Evolutionary conservation across 2,329 filamentous ascomycete species (phyloP).

Genomic region (Fusarium bulbicola): DNA sequence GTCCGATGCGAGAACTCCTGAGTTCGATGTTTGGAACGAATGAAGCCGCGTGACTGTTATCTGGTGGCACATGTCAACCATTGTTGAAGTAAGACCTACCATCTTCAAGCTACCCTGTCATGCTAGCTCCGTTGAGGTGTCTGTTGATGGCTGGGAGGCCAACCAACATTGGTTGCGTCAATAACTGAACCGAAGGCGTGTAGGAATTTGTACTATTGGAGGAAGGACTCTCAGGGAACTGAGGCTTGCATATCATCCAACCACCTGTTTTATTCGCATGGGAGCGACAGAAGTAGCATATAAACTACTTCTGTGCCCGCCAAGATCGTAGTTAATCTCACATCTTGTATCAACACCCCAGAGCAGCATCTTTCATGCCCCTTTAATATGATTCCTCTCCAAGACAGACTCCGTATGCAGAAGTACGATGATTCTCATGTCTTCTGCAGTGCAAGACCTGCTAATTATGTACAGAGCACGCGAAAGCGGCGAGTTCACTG

Average conservation of each 20-base stretch:
- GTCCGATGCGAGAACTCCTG: background rate
- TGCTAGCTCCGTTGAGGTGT: background rate
- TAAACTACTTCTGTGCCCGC: background rate
- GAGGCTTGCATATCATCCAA: background rate
- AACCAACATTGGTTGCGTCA: background rate
- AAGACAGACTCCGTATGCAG: background rate
- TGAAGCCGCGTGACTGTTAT: background rate
- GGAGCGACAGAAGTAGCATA: background rate
- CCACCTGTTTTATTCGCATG: too few relatives aligned
- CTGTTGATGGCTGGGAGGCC: background rate
- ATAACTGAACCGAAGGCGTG: background rate
- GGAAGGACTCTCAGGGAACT: rapidly evolving
- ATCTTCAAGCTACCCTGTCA: rapidly evolving
- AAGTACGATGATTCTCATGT: rapidly evolving
- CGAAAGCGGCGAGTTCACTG: background rate
- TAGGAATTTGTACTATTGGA: background rate
- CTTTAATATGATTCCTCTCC: background rate
- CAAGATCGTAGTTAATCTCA: background rate
- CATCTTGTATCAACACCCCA: rapidly evolving
- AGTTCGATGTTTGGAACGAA: background rate
- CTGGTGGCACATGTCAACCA: rapidly evolving
- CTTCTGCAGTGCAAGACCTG: rapidly evolving
- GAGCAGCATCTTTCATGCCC: background rate
- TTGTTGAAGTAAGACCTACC: background rate
- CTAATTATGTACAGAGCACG: background rate